Conservation (phyloP, 352 stramenopile genomes). For the Phytophthora constricta region DNA sequence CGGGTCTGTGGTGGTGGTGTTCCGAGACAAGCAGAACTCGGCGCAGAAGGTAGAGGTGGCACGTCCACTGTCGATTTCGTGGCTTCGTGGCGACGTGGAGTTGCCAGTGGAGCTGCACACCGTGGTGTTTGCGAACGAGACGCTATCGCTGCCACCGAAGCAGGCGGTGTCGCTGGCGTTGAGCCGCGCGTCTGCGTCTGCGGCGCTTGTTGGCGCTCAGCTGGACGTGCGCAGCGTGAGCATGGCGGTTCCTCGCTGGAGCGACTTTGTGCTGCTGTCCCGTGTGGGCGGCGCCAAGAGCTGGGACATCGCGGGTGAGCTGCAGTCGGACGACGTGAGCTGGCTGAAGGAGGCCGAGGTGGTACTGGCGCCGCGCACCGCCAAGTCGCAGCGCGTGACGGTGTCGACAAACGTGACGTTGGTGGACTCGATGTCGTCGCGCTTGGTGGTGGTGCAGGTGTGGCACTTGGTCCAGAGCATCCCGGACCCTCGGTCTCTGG, state of each 20-base stretch:
- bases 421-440: conserved; percentile 27
- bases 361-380: conserved; percentile 24
- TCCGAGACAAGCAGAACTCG: not conserved
- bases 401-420: conserved; percentile 40
- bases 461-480: conserved; percentile 26
- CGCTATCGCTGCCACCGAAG: conserved; percentile 19
- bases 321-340: conserved; percentile 12
- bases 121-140: conserved; percentile 29
- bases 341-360: conserved; percentile 24
- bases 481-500: conserved; percentile 4
- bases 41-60: not conserved
- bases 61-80: not conserved
- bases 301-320: conserved; percentile 12
- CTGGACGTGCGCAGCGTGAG: not conserved
- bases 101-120: not conserved
- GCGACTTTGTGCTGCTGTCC: conserved; percentile 1
- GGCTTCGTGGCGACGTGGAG: not conserved
- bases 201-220: not conserved
- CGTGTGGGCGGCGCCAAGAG: not conserved
- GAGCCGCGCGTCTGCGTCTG: conserved; percentile 12
- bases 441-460: conserved; percentile 27
- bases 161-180: conserved; percentile 21
- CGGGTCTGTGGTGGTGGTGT: not conserved
- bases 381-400: conserved; percentile 20
- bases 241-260: conserved; percentile 1